Evolutionary conservation across 2,329 filamentous ascomycete genomes (phyloP), one percentile per base, ranked within the genome.

Genomic region (Zymoseptoria brevis): DNA sequence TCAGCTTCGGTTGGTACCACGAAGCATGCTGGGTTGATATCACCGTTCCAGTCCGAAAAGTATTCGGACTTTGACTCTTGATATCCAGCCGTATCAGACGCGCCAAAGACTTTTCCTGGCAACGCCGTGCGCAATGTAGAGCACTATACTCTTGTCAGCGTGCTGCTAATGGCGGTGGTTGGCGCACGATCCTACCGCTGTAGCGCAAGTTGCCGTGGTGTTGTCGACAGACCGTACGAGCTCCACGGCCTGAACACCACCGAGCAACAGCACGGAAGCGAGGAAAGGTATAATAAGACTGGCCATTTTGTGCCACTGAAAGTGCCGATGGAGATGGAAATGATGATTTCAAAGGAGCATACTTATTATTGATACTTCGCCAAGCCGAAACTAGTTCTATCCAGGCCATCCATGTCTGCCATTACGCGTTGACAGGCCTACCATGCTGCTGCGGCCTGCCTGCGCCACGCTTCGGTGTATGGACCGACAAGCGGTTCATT

Each of bases 1-100:
- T 57, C 56, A 26, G 56, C 50, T 19, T 13, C 51, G 53, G n/a
- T 19, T 5, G 56, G 56, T 24, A 48, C 24, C 19, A 57, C 56
- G 21, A 57, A 52, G 21, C 56, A 57, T 45, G 35, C 35, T 45
- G 35, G 35, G 13, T 45, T 16, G 35, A 45, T 16, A 7, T 45
- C 35, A 5, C 35, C 35, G 35, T 45, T 45, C 35, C 35, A 45
- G 35, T 16, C 5, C 16, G 35, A 45, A 1, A 16, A 45, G 35
- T 45, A 45, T n/a, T 16, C 35, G 16, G 35, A 45, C 35, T 45
- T 45, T n/a, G 35, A 45, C 13, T 45, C 11, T 45, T 45, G 35
- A 45, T 16, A 45, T 4, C 11, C 35, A 45, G 35, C 35, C 35
- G 35, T n/a, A 7, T 45, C 35, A 6, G 35, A 45, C 13, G 35